Base-by-base conservation (phyloP, 805 yeast genomes). In the Saccharomyces paradoxus region DNA sequence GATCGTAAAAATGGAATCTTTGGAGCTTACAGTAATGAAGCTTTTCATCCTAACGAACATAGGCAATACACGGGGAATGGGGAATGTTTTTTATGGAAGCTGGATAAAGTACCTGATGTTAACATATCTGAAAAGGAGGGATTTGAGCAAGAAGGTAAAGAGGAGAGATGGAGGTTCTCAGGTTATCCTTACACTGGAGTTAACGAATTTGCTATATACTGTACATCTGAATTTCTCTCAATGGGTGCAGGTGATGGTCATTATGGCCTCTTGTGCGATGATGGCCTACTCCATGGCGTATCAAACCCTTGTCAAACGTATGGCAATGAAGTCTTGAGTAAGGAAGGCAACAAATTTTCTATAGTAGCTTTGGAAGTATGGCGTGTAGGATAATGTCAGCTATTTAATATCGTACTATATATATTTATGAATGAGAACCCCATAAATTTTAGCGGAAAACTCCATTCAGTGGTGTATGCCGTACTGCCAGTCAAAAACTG, bases 181-280 rank as follows among this genome's bases (percentile, higher is more conserved):
- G 96, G 95, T 0, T 92, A 81, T 68, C 89, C 90, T 50, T 89
- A 85, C 68, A 89, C 97, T 0, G 96, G 97, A 0, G 63, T 86
- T 50, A 92, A 94, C 68, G 96, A 89, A 65, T 91, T 84, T 69
- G 79, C 88, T 48, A 82, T 92, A 17, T 89, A 87, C 66, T 88
- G 96, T 54, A 87, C 90, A 48, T 81, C 82, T 56, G 77, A 81
- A 27, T 89, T 83, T 63, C 73, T 94, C 31, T 84, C 96, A 22
- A 77, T 94, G 61, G 99, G 98, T 1, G 92, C 95, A 0, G 96
- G 97, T 1, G 85, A 86, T 61, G 97, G 97, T 1, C 89, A 87
- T 63, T 90, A 89, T 69, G 98, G 97, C 0, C 74, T 94, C 14
- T 92, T 95, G 89, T 74, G 90, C 13, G 96, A 89, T 65, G 84